These are phyloP conservation scores for Paracorniculantispora psalliotae DNA, from an alignment of 2,329 filamentous ascomycete species.

Conservation along the genomic window DNA sequence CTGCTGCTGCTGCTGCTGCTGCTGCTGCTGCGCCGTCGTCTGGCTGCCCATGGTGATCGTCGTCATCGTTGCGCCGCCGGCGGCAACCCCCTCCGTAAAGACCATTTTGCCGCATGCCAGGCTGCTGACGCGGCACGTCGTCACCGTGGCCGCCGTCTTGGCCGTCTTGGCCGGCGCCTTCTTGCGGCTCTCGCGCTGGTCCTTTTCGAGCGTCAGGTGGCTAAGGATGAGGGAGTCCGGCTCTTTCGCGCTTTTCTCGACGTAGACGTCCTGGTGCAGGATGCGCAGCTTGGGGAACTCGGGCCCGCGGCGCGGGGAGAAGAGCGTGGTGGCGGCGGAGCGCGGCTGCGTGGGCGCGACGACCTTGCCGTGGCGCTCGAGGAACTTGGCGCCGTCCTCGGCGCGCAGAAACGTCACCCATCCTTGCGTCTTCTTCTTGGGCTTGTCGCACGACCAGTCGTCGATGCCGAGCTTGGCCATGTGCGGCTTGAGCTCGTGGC, in stretches of 20 bases:
- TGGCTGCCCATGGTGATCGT: too few relatives aligned
- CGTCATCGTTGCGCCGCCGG: neutral
- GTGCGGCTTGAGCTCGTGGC: conserved; percentile 33
- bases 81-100: conserved; percentile 26
- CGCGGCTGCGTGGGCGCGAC: conserved; percentile 14
- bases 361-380: conserved; percentile 31
- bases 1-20: too few relatives aligned
- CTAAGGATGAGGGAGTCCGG: conserved; percentile 21
- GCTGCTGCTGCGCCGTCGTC: too few relatives aligned
- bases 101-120: conserved; percentile 46
- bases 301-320: neutral
- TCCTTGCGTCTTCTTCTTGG: conserved; percentile 28
- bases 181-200: conserved; percentile 21
- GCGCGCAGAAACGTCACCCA: conserved; percentile 39
- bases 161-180: neutral
- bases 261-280: conserved; percentile 25
- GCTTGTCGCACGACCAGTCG: conserved; percentile 41
- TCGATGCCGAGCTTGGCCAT: conserved; percentile 37
- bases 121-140: conserved; percentile 13
- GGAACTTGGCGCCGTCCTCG: conserved; percentile 38
- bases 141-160: neutral
- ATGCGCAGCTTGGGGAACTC: conserved; percentile 27
- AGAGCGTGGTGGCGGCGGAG: neutral
- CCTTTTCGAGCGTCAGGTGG: conserved; percentile 21
- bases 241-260: conserved; percentile 30